Base-by-base conservation (phyloP, 2,329 filamentous ascomycete genomes). In the Pseudogymnoascus sp. region DNA sequence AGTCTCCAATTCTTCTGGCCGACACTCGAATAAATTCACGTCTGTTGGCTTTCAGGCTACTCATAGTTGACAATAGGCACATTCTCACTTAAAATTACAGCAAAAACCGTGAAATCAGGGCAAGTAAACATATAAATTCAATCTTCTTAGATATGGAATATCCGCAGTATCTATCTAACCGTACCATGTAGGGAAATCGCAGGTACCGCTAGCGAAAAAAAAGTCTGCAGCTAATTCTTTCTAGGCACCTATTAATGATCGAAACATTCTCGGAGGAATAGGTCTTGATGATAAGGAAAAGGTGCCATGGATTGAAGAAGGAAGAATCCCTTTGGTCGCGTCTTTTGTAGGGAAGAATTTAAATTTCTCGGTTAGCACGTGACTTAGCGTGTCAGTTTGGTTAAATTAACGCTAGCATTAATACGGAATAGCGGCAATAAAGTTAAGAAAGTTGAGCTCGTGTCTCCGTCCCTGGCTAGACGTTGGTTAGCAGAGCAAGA, bases 191-290 rank as follows among this genome's bases (percentile, higher is more conserved):
- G 76, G 78, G 74, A 76, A 76, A 78, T 78, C 59, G 70, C 90
- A 92, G 91, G 90, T 88, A 88, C 90, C 86, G 92, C 90, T 97
- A 97, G 93, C 93, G 93, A 92, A 96, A 92, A 92, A 60, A 92
- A 90, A 90, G 89, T 88, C 89, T 90, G 89, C 87, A 79, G 75
- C 74, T 71, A 61, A 73, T 78, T 89, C 80, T 76, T 75, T 96
- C 90, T 96, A 76, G 90, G 90, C 93, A 95, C 86, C 80, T 78
- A 78, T 86, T 83, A 95, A 96, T 96, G 93, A 87, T 93, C 91
- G 91, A 84, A 84, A 88, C 86, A 83, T 87, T 84, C 82, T 89
- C 83, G 85, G 80, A 78, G 75, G 79, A 81, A 81, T 81, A 81
- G 83, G 81, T 87, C 84, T 87, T 92, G 91, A 93, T 85, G 93